A percentile compares a stretch with the other conserved stretches of the same genome.
Evolutionary conservation across 805 yeast species (phyloP).

Genomic region (Komagataella pseudopastoris): DNA sequence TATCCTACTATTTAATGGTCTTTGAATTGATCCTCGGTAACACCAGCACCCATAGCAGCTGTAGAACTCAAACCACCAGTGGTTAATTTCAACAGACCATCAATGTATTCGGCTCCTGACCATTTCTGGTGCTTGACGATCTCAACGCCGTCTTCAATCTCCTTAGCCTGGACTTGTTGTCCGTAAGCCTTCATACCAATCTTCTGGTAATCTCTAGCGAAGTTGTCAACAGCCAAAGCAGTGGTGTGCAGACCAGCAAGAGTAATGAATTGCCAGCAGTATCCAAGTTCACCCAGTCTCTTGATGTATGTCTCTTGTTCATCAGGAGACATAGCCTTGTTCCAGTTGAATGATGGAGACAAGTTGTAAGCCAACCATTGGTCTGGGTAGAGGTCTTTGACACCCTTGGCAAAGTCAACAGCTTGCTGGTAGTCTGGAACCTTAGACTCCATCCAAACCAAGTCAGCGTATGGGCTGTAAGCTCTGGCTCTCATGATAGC

Average conservation of each 20-base stretch:
- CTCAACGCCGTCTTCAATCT: conserved; percentile 81
- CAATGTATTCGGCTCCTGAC: conserved; percentile 98
- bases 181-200: conserved; percentile 96
- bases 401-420: conserved; percentile 88
- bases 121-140: conserved; percentile 97
- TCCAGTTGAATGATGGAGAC: conserved; percentile 98
- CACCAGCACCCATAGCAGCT: conserved; percentile 98
- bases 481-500: conserved; percentile 96
- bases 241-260: conserved; percentile 95
- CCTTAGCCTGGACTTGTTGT: conserved; percentile 71
- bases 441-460: conserved; percentile 97
- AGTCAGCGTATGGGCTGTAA: conserved; percentile 86
- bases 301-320: conserved; percentile 87
- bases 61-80: conserved; percentile 93
- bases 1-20: neutral
- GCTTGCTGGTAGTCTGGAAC: conserved; percentile 91
- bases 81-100: conserved; percentile 75
- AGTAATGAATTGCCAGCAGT: conserved; percentile 96
- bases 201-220: conserved; percentile 63
- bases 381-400: conserved; percentile 64
- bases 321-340: conserved; percentile 73
- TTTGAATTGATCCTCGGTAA: conserved; percentile 92
- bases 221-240: conserved; percentile 81
- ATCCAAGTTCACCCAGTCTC: conserved; percentile 80
- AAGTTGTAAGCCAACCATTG: conserved; percentile 96